phyloP scores from a whole-genome alignment of 768 basidiomycete species.

The Pleurotus citrinopileatus region DNA sequence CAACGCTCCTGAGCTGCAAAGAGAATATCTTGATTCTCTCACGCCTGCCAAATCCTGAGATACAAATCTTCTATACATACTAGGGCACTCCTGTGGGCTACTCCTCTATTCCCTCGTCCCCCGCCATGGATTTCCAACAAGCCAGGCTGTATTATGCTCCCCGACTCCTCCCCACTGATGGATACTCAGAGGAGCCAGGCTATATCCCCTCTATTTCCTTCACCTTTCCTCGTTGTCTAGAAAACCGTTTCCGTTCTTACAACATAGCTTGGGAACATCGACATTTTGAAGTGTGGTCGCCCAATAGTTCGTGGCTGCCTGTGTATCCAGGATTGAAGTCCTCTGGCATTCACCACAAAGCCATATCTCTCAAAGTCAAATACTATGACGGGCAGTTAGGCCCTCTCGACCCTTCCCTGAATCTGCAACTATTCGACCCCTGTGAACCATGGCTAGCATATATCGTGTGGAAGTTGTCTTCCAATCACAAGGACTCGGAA shows the following conservation, averaged over 20 bases:
- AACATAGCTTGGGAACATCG: neutral
- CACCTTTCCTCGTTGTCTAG: neutral
- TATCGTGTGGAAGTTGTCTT: neutral
- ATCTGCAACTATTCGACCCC: neutral
- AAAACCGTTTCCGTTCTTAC: neutral
- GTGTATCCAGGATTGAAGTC: neutral
- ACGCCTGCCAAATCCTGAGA: no score
- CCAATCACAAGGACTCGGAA: neutral
- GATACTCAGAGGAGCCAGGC: constrained; percentile 1
- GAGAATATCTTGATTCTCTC: neutral
- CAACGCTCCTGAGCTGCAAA: neutral
- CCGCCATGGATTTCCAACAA: neutral
- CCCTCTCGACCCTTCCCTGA: neutral
- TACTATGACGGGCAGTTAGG: constrained; percentile 5
- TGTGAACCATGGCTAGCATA: neutral
- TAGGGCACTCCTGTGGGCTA: no score
- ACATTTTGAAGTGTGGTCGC: constrained; percentile 2
- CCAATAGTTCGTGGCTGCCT: neutral
- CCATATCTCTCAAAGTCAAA: neutral
- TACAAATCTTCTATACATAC: no score
- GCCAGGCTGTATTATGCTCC: neutral
- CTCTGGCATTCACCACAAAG: neutral
- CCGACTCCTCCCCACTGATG: neutral
- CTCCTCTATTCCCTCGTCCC: neutral
- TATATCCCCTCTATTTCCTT: neutral